Evolutionary conservation across 106 monocot genomes (phyloP).

Genomic region (Ottelia alismoides): DNA sequence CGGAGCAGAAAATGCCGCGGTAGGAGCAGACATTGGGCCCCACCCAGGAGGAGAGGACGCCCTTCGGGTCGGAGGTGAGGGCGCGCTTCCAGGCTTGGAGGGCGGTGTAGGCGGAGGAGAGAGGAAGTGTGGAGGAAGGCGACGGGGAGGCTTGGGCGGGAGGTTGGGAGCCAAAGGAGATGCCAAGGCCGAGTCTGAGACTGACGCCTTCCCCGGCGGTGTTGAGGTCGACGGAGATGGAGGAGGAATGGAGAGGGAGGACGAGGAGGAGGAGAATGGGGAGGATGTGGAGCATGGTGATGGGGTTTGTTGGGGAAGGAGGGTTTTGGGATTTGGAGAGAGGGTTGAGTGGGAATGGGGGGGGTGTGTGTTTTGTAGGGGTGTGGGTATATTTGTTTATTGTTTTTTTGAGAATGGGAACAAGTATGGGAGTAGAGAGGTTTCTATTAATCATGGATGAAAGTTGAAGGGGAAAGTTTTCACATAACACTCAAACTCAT

Average conservation of each 20-base stretch:
- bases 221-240: not conserved
- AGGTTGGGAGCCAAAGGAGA: not conserved
- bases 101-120: constrained; percentile 33
- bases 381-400: too few species aligned
- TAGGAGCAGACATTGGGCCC: constrained; percentile 77
- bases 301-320: too few species aligned
- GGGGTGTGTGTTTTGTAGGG: too few species aligned
- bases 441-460: too few species aligned
- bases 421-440: too few species aligned
- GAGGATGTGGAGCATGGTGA: too few species aligned
- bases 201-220: constrained; percentile 16
- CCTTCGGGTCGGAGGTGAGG: constrained; percentile 54
- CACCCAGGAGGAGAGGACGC: constrained; percentile 46
- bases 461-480: too few species aligned
- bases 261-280: not conserved
- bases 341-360: too few species aligned
- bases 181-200: constrained; percentile 4
- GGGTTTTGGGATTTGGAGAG: too few species aligned
- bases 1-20: constrained; percentile 68
- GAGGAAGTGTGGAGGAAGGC: constrained; percentile 2
- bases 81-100: constrained; percentile 57
- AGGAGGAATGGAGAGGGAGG: not conserved
- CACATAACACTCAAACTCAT: too few species aligned
- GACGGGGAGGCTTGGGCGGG: constrained; percentile 3
- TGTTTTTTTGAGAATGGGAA: too few species aligned